Evolutionary conservation across 495 filamentous ascomycete genomes (phyloP).

Genomic region (Penicillium steckii): DNA sequence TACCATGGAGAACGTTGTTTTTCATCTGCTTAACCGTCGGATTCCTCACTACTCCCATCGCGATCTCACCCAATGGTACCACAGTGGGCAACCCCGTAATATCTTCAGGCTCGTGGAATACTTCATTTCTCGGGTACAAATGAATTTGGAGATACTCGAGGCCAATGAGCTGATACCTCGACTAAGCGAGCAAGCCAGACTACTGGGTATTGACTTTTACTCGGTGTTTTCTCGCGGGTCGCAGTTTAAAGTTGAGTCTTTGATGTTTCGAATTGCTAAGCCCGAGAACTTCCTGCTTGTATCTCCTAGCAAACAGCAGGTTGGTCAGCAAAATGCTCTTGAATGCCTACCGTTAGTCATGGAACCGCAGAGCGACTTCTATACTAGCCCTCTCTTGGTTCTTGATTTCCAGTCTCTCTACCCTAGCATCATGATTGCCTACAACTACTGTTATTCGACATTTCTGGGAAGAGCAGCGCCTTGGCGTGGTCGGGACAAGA

Average conservation of each 20-base stretch:
- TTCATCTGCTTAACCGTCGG: conserved; percentile 86
- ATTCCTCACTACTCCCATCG: conserved; percentile 83
- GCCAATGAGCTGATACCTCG: conserved; percentile 83
- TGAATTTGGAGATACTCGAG: conserved; percentile 89
- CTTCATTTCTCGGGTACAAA: conserved; percentile 70
- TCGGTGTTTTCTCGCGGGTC: conserved; percentile 92
- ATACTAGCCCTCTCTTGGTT: conserved; percentile 83
- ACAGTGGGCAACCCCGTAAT: conserved; percentile 61
- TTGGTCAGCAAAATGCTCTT: conserved; percentile 89
- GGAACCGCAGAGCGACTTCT: conserved; percentile 96
- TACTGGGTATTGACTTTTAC: conserved; percentile 94
- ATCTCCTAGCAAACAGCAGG: conserved; percentile 87
- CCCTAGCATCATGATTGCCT: conserved; percentile 97
- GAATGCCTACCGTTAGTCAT: conserved; percentile 96
- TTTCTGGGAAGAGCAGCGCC: conserved; percentile 80
- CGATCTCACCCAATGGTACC: conserved; percentile 81
- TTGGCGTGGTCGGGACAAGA: conserved; percentile 90
- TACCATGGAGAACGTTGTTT: conserved; percentile 94
- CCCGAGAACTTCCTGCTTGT: conserved; percentile 91
- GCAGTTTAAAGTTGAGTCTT: conserved; percentile 96
- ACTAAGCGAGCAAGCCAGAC: conserved; percentile 90
- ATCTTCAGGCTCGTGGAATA: conserved; percentile 76
- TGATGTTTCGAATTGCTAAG: conserved; percentile 98
- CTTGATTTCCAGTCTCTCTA: conserved; percentile 97
- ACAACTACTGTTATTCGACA: conserved; percentile 99